Evolutionary conservation across 352 stramenopile species (phyloP).

Genomic region (Phytophthora europaea): DNA sequence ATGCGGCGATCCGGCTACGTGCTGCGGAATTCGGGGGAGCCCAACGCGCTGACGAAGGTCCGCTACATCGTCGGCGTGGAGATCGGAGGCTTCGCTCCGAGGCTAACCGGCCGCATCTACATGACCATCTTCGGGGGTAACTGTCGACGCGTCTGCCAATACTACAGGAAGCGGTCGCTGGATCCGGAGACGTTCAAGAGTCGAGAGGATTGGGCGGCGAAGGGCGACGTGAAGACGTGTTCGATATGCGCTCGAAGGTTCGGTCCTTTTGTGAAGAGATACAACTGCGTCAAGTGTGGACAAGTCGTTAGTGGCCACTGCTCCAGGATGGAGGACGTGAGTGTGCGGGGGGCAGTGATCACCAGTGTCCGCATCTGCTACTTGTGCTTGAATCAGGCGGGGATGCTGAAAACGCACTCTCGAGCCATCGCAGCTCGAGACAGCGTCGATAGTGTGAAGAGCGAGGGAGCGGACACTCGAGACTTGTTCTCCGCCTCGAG

Average conservation of each 20-base stretch:
- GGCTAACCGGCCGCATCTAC: slow-evolving; percentile 41
- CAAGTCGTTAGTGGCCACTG: slow-evolving; percentile 38
- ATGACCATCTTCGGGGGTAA: slow-evolving; percentile 59
- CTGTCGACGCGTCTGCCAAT: slow-evolving; percentile 48
- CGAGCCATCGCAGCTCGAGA: slow-evolving; percentile 21
- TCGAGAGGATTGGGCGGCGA: slow-evolving; percentile 40
- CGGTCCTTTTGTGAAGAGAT: slow-evolving; percentile 37
- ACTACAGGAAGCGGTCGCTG: slow-evolving; percentile 49
- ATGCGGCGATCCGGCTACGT: slow-evolving; percentile 61
- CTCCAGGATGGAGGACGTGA: slow-evolving; percentile 43
- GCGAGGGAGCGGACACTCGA: slow-evolving; percentile 31
- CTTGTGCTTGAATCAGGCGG: slow-evolving; percentile 24
- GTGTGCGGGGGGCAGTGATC: slow-evolving; percentile 47
- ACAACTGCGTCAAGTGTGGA: slow-evolving; percentile 42
- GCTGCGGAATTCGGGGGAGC: slow-evolving; percentile 46
- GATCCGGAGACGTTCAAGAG: slow-evolving; percentile 47
- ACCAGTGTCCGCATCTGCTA: slow-evolving; percentile 47
- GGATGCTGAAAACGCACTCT: slow-evolving; percentile 31
- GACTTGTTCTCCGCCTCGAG: slow-evolving; percentile 32
- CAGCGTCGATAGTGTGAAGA: slow-evolving; percentile 32
- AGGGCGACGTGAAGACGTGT: slow-evolving; percentile 36
- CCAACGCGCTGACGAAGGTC: slow-evolving; percentile 53
- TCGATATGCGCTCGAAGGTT: slow-evolving; percentile 37
- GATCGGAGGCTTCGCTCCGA: slow-evolving; percentile 31
- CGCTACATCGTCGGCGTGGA: slow-evolving; percentile 56